These are phyloP conservation scores for Chlorociboria aeruginascens DNA, from an alignment of 495 filamentous ascomycete genomes.

Conservation along the genomic window DNA sequence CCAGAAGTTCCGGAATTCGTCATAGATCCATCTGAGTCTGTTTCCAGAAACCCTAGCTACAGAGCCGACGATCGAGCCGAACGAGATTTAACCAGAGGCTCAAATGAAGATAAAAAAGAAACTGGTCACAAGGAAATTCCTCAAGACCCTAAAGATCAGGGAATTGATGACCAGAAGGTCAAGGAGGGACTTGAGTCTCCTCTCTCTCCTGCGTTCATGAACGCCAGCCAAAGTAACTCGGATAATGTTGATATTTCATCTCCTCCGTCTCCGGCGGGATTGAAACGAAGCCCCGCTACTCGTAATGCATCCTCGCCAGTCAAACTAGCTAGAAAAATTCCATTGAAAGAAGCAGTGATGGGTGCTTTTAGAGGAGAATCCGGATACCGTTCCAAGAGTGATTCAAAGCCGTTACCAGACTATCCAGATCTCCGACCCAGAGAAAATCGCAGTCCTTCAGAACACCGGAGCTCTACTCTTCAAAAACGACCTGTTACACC, in stretches of 20 bases:
- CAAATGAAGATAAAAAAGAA: too few species aligned
- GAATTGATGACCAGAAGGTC: background rate
- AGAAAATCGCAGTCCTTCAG: conserved; percentile 17
- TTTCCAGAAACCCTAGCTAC: conserved; percentile 3
- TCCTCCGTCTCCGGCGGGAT: conserved; percentile 20
- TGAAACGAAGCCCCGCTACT: conserved; percentile 37
- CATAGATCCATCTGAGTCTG: conserved; percentile 2
- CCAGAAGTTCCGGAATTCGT: conserved; percentile 26
- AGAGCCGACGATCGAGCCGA: conserved; percentile 9
- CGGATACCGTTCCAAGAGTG: conserved; percentile 6
- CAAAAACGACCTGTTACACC: conserved; percentile 1
- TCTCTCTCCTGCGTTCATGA: too few species aligned
- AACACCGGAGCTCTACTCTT: background rate
- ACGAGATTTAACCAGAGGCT: background rate
- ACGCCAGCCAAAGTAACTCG: too few species aligned
- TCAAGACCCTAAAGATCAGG: background rate
- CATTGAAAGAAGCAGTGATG: conserved; percentile 36
- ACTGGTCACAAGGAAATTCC: too few species aligned
- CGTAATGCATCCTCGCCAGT: conserved; percentile 27
- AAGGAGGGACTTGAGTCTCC: too few species aligned
- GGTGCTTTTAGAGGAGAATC: conserved; percentile 47
- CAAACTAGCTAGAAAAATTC: conserved; percentile 18
- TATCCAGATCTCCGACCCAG: conserved; percentile 10
- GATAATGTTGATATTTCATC: conserved; percentile 9
- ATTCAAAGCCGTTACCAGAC: conserved; percentile 1